Conservation (phyloP, 768 basidiomycete species). For the Kwoniella sp. region DNA sequence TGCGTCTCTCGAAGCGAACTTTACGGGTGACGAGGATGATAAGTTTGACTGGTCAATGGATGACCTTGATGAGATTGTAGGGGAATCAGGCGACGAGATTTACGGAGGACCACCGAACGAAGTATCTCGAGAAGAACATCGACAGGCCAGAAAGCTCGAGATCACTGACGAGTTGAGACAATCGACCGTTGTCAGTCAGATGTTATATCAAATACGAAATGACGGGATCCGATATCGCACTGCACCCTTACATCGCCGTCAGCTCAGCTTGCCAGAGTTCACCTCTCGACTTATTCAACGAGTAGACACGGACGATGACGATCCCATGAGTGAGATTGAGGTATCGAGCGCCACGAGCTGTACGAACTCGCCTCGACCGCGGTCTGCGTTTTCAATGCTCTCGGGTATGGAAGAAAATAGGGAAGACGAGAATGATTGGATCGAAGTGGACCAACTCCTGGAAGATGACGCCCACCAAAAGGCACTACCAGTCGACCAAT, state of each 20-base stretch:
- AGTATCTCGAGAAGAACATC: conserved; percentile 8
- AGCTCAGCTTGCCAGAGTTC: conserved; percentile 21
- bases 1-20: too few species aligned
- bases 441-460: conserved; percentile 43
- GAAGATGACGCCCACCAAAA: not conserved
- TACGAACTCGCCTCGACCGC: not conserved
- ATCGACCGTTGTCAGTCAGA: conserved; percentile 32
- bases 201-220: conserved; percentile 13
- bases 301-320: conserved; percentile 13
- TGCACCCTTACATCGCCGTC: not conserved
- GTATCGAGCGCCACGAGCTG: not conserved
- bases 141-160: conserved; percentile 30
- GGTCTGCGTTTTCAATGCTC: conserved; percentile 2
- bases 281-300: not conserved
- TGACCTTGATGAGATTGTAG: conserved; percentile 44
- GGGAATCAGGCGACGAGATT: conserved; percentile 38
- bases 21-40: not conserved
- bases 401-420: not conserved
- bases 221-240: not conserved
- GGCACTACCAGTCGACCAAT: not conserved
- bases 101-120: conserved; percentile 23
- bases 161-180: conserved; percentile 48
- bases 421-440: conserved; percentile 49
- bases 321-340: not conserved
- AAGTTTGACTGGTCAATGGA: conserved; percentile 24